Evolutionary conservation across 768 basidiomycete genomes (phyloP), one percentile per base, ranked within the genome.

Genomic region (Boletus tomentosulus): DNA sequence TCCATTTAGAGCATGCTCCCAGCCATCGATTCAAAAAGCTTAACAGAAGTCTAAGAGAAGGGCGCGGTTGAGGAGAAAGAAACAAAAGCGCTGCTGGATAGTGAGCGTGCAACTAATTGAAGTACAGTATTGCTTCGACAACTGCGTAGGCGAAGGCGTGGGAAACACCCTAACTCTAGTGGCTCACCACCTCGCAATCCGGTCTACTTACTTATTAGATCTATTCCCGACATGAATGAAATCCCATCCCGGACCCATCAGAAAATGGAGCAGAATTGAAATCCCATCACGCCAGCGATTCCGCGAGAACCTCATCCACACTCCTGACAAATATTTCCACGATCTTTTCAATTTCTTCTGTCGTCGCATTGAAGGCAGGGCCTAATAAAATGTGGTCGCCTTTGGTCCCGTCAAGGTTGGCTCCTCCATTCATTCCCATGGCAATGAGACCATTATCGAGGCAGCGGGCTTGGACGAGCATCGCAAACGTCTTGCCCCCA

Each of bases 1-100:
- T 91, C 89, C 89, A 91, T 91, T 90, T 89, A 90, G 86, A 82
- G 77, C 77, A 81, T 84, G 79, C 84, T 73, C 83, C 82, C 84
- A 85, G 88, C 88, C 88, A 91, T 91, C 84, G 87, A 87, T 81
- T 66, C 69, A 55, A 57, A 54, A 49, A 48, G 48, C 56, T 55
- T 38, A 51, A 53, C 37, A 53, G 22, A 57, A 56, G 60, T 62
- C 53, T 48, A 62, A 55, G 50, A 47, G 62, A 68, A 61, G 57
- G 60, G 70, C 57, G 42, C 48, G 50, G 64, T 62, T 37, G 51
- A 61, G 55, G 59, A 59, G 59, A 65, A 68, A 59, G 60, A 54
- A 59, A 67, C 48, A 53, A 44, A 34, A 56, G 30, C 28, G 43
- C 47, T 38, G 62, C 30, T 54, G 53, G 35, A 48, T 38, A 57